Evolutionary conservation across 805 yeast species (phyloP).

Genomic region (Candida morakotiae): DNA sequence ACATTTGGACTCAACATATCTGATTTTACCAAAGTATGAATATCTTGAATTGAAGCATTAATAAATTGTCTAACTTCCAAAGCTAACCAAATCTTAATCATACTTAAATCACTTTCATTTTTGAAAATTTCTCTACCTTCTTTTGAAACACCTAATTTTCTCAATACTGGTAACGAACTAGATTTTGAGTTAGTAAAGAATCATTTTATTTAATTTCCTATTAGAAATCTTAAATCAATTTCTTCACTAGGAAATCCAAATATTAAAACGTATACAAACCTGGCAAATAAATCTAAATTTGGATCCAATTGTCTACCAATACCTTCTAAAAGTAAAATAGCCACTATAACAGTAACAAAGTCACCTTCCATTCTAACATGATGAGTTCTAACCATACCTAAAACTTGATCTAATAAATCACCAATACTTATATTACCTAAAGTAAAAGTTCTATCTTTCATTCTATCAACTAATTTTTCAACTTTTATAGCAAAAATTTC

Average conservation of each 20-base stretch:
- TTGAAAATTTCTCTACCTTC: slow-evolving; percentile 59
- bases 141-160: slow-evolving; percentile 69
- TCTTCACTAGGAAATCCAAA: slow-evolving; percentile 39
- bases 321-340: slow-evolving; percentile 87
- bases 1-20: slow-evolving; percentile 45
- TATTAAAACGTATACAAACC: slow-evolving; percentile 65
- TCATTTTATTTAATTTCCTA: slow-evolving; percentile 1
- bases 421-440: slow-evolving; percentile 91
- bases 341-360: slow-evolving; percentile 91
- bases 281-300: slow-evolving; percentile 87
- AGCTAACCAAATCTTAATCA: slow-evolving; percentile 90
- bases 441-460: slow-evolving; percentile 85
- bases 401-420: slow-evolving; percentile 79
- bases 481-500: slow-evolving; percentile 87
- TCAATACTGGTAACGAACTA: slow-evolving; percentile 78
- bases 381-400: slow-evolving; percentile 86
- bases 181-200: slow-evolving; percentile 14
- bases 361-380: slow-evolving; percentile 98
- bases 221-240: slow-evolving; percentile 2
- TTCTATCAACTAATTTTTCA: slow-evolving; percentile 73
- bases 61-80: slow-evolving; percentile 85
- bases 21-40: slow-evolving; percentile 40
- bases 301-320: slow-evolving; percentile 94
- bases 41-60: slow-evolving; percentile 74
- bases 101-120: slow-evolving; percentile 60